Evolutionary conservation across 2,329 filamentous ascomycete species (phyloP), one percentile per base, ranked within the genome.

Genomic region (Ustulina deusta): DNA sequence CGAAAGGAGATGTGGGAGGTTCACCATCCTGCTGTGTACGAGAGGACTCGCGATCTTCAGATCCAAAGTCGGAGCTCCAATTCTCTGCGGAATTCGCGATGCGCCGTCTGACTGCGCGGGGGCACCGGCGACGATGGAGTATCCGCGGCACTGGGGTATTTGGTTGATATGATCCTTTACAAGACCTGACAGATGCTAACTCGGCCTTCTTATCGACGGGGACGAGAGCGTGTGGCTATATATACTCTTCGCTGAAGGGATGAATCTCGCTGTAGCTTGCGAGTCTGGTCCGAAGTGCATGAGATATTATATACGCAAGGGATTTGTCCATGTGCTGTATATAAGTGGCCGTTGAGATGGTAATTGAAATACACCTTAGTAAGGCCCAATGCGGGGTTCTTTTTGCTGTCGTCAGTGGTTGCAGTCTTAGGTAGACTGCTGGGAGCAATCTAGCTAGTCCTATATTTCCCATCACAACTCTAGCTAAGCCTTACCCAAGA

Each of bases 11-110:
- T 11, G 3, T 25, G 15, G 13, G 17, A 29, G 36, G 32, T 59
- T 66, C 51, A 77, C 77, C 76, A 77, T 76, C 64, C 73, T 75
- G 25, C 64, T 63, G 40, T 71, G 66, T 36, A 59, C 38, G 7
- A 60, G 13, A 32, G 54, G n/a, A 34, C 1, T 54, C 11, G 22
- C 20, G n/a, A 25, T 32, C 17, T 34, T 54, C 22, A 1, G 13
- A 3, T 34, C 13, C 27, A 55, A 40, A 17, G 6, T 42, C 9
- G 3, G 32, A n/a, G 20, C 10, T 32, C 11, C 27, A 13, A 9
- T n/a, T n/a, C n/a, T n/a, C n/a, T n/a, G n/a, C n/a, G n/a, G n/a
- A n/a, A n/a, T 29, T 6, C 36, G 58, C 15, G n/a, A 38, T 46
- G 22, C 3, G 15, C 44, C 17, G 1, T 49, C 7, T 5, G 15